These are phyloP conservation scores for Macrolepiota fuliginosa DNA, from an alignment of 768 basidiomycete species.

Conservation along the genomic window DNA sequence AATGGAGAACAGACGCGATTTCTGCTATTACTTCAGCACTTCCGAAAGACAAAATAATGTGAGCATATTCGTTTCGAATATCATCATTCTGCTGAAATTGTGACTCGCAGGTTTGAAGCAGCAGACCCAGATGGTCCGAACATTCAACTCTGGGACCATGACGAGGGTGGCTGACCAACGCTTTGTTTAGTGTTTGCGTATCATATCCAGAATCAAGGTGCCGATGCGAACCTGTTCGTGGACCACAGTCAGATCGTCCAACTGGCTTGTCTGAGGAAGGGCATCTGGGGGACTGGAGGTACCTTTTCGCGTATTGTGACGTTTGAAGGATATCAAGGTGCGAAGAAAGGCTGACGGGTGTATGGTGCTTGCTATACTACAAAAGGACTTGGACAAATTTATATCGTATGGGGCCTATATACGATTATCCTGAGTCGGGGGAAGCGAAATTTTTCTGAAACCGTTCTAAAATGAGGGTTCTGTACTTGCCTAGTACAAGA, in stretches of 20 bases:
- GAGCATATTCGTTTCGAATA: background rate
- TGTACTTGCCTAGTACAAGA: no score
- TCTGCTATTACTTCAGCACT: constrained; percentile 37
- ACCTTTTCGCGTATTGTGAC: constrained; percentile 44
- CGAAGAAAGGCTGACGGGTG: background rate
- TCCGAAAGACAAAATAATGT: constrained; percentile 41
- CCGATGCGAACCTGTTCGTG: constrained; percentile 39
- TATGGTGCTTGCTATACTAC: background rate
- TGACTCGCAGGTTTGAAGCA: constrained; percentile 3
- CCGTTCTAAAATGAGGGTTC: no score
- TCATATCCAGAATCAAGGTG: constrained; percentile 43
- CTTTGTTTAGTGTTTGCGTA: constrained; percentile 32
- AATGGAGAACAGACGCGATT: constrained; percentile 41
- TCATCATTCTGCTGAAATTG: background rate
- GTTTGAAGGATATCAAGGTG: constrained; percentile 21
- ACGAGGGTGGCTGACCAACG: background rate
- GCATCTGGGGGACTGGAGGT: constrained; percentile 43
- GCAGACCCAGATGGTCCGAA: constrained; percentile 4
- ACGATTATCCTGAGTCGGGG: no score
- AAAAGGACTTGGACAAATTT: no score
- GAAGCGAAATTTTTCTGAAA: no score
- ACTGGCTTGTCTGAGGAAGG: constrained; percentile 39
- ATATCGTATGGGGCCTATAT: no score
- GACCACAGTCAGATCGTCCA: constrained; percentile 46
- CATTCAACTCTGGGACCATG: background rate